Base-by-base conservation (phyloP, 2,329 filamentous ascomycete genomes). In the Exophiala bonariae region DNA sequence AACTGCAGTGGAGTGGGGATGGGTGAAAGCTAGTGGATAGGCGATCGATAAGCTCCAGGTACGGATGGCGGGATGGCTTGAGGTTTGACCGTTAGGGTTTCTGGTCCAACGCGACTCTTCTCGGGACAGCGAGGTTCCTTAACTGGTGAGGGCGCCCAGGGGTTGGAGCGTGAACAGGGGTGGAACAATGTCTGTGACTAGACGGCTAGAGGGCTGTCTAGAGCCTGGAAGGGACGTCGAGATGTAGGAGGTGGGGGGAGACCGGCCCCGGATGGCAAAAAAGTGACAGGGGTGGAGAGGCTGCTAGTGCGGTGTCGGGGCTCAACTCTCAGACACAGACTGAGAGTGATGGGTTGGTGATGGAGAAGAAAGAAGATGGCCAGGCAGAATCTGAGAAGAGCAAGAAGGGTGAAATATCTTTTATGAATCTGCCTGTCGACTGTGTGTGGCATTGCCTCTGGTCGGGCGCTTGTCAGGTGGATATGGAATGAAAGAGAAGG, bases 31-130 rank as follows among this genome's bases (percentile, higher is more conserved):
- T 55, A 55, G 46, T 41, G 48, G 52, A 52, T 55, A 55, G 49
- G 47, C 50, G 41, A 50, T 46, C 45, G 49, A 55, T 55, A 55
- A 55, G 36, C 44, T 52, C 50, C 41, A 47, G 45, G 49, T 41
- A 49, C 36, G 26, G 35, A 37, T 33, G 43, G 39, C 40, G 39
- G 35, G 46, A 54, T 50, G 47, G 50, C 47, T 41, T 47, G 44
- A 19, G 48, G 39, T 37, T 34, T 18, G 19, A 18, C 47, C 50
- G 47, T 38, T 52, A 49, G 48, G 52, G 48, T 55, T 55, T 51
- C 46, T 33, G 28, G 34, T 34, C 23, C 33, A 26, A 32, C 36
- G 41, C 47, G 35, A 38, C 41, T 22, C 39, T 39, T 39, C 23
- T 44, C 40, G 39, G 49, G n/a, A 8, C 35, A 19, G 18, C 18